Evolutionary conservation across 371 early-diverging fungal genomes (phyloP).

Genomic region (Mucor indicus): DNA sequence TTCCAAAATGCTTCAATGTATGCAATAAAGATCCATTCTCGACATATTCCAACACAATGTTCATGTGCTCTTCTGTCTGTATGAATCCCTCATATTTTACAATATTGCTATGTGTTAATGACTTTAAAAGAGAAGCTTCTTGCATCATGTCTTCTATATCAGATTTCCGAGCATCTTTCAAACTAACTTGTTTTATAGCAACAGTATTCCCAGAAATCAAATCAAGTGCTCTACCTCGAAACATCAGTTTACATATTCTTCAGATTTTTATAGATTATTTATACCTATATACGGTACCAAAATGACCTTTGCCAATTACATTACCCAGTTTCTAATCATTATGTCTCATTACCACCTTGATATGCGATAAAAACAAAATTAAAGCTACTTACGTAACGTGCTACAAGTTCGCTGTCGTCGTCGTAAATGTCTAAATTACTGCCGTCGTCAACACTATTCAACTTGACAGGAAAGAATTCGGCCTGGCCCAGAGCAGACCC

Average conservation of each 20-base stretch:
- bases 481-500: too few species aligned
- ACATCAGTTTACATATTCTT: not conserved
- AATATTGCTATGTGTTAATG: constrained; percentile 78
- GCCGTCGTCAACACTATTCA: too few species aligned
- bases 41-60: constrained; percentile 89
- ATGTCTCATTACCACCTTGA: too few species aligned
- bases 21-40: constrained; percentile 93
- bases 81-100: constrained; percentile 88
- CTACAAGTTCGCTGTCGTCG: constrained; percentile 46
- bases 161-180: constrained; percentile 51
- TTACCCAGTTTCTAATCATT: constrained; percentile 86
- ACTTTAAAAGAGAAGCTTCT: constrained; percentile 71
- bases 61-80: constrained; percentile 68
- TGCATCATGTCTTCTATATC: constrained; percentile 35
- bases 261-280: not conserved
- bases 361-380: too few species aligned
- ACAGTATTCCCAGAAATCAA: constrained; percentile 83
- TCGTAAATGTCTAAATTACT: constrained; percentile 25
- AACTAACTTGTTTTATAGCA: constrained; percentile 82
- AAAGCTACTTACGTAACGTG: constrained; percentile 44
- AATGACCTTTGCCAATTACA: constrained; percentile 91
- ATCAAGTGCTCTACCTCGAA: constrained; percentile 66
- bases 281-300: constrained; percentile 78
- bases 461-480: too few species aligned
- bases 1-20: constrained; percentile 89